phyloP scores from a whole-genome alignment of 352 stramenopile species.

The Globisporangium iwayamae region DNA sequence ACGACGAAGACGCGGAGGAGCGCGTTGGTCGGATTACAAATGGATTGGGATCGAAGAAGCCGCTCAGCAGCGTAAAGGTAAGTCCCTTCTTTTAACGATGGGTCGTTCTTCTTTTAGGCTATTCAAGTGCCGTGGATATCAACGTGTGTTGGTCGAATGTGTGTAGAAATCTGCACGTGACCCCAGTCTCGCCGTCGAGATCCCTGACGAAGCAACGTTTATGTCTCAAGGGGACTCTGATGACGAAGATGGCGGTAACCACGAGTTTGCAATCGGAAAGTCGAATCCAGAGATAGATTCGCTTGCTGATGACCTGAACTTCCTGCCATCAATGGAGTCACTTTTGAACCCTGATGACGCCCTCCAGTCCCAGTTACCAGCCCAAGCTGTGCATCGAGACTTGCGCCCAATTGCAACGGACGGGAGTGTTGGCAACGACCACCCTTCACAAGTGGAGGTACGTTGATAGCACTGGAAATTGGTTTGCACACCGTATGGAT shows the following conservation, averaged over 20 bases:
- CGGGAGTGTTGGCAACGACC: neutral
- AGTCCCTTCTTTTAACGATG: neutral
- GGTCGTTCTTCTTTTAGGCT: neutral
- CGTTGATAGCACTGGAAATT: neutral
- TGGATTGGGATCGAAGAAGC: neutral
- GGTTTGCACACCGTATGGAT: neutral
- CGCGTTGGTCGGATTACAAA: neutral
- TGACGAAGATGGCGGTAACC: constrained; percentile 1
- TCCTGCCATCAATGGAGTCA: constrained; percentile 2
- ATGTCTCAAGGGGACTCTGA: constrained; percentile 6
- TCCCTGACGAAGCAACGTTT: neutral
- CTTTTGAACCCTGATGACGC: neutral
- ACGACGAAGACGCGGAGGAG: constrained; percentile 11
- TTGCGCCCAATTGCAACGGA: neutral
- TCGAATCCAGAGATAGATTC: neutral
- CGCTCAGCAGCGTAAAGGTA: neutral
- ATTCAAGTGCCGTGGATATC: no score
- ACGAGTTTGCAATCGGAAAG: neutral
- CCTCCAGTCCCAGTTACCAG: neutral
- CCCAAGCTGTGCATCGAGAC: neutral
- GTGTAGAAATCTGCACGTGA: neutral
- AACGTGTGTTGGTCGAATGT: neutral
- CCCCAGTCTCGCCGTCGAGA: neutral
- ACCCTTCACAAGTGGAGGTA: neutral
- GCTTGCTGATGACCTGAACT: neutral